Base-by-base conservation (phyloP, 768 basidiomycete genomes). In the Tricholoma sp. region DNA sequence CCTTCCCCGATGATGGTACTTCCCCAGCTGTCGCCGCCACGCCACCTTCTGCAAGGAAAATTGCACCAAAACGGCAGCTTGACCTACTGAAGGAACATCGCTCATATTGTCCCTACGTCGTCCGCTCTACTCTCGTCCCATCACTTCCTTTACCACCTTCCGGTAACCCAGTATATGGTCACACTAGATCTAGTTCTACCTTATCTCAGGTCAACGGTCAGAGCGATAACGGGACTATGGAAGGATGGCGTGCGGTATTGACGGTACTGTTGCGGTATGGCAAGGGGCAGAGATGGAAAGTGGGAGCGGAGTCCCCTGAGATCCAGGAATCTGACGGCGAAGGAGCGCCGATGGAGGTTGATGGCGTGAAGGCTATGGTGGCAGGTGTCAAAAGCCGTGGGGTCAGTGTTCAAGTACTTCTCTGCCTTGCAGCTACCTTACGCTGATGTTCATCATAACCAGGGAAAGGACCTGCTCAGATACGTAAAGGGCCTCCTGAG, bases 221-320 rank as follows among this genome's bases (percentile, higher is more conserved):
- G 39, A 61, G 59, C 34, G 62, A 63, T 4, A 67, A 63, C 48
- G 47, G 51, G 2, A 70, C 74, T 3, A 55, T 86, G 24, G 91
- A 93, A 65, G 91, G 91, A 13, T 93, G 91, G 91, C 76, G 85
- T 34, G 90, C 90, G 10, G 83, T 89, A n/a, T 68, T 91, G 57
- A 79, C 80, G 6, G 79, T 88, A 20, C 74, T 90, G 15, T 68
- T 85, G 52, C 80, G 90, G 20, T 81, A 88, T 63, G 86, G 86
- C 6, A 73, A 85, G 66, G 79, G 80, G 8, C 80, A 84, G 62
- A 78, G 82, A 58, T 81, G 81, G 48, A 68, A 68, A 54, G 68
- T 68, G 58, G 53, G 56, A 15, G 39, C 57, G 33, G 52, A n/a
- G 9, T 45, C 59, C 10, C 57, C 53, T 53, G 50, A 54, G 17